phyloP scores from a whole-genome alignment of 2,329 filamentous ascomycete species.

The Rhinocladiella mackenziei region DNA sequence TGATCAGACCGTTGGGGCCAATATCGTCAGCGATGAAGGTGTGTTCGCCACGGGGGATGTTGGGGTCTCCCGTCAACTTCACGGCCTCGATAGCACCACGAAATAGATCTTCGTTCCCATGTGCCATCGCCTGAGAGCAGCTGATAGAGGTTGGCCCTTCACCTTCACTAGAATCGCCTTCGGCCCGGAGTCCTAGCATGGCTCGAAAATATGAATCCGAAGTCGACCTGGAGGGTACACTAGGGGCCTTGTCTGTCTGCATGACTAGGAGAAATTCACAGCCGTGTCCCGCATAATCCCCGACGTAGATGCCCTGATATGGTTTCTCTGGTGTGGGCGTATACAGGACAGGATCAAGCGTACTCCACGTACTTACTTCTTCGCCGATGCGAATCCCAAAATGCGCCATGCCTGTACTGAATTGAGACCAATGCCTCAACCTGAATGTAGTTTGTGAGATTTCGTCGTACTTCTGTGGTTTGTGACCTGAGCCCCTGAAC shows the following conservation, averaged over 20 bases:
- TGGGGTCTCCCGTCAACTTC: slow-evolving; percentile 87
- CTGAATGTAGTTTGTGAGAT: slow-evolving; percentile 69
- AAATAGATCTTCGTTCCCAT: slow-evolving; percentile 16
- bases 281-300: slow-evolving; percentile 82
- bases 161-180: slow-evolving; percentile 1
- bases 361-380: slow-evolving; percentile 62
- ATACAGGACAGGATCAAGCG: slow-evolving; percentile 69
- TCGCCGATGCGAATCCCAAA: slow-evolving; percentile 47
- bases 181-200: slow-evolving; percentile 4
- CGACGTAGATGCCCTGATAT: slow-evolving; percentile 87
- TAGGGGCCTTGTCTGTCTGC: slow-evolving; percentile 60
- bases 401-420: slow-evolving; percentile 42
- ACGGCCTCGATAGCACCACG: slow-evolving; percentile 71
- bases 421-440: slow-evolving; percentile 72
- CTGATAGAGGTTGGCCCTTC: slow-evolving; percentile 2
- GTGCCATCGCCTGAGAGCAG: not conserved
- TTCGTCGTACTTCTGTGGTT: slow-evolving; percentile 53
- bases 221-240: slow-evolving; percentile 39
- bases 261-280: slow-evolving; percentile 82
- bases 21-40: slow-evolving; percentile 79
- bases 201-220: slow-evolving; percentile 9
- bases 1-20: slow-evolving; percentile 60
- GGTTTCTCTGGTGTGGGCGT: slow-evolving; percentile 75
- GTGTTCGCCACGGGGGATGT: slow-evolving; percentile 80
- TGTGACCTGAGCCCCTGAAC: slow-evolving; percentile 44